Conservation (phyloP, 768 basidiomycete genomes). For the Psilocybe subaeruginosa region DNA sequence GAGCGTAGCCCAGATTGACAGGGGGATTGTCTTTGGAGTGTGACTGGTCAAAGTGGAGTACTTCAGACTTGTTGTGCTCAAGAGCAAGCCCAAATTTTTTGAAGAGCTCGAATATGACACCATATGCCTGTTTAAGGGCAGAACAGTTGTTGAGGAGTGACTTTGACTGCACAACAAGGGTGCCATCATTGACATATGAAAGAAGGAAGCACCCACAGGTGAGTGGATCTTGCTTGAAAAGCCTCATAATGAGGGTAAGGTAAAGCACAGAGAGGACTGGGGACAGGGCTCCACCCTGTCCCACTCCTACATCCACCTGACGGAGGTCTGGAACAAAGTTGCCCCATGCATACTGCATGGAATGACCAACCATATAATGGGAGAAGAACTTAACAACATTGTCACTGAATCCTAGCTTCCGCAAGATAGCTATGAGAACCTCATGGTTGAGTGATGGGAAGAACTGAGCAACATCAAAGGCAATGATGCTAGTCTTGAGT, state of each 20-base stretch:
- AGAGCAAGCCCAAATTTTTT: neutral
- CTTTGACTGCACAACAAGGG: neutral
- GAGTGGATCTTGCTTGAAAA: neutral
- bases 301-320: constrained; percentile 4
- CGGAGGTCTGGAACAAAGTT: neutral
- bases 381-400: constrained; percentile 6
- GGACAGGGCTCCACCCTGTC: constrained; percentile 10
- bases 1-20: constrained; percentile 5
- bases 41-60: constrained; percentile 5
- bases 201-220: neutral
- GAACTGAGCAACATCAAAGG: constrained; percentile 13
- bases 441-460: constrained; percentile 15
- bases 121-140: neutral
- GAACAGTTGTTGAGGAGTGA: neutral
- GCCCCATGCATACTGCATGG: constrained; percentile 9
- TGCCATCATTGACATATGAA: constrained; percentile 2
- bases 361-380: constrained; percentile 3
- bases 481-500: constrained; percentile 10
- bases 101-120: neutral
- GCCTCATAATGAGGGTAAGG: neutral
- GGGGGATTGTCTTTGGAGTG: too few relatives aligned
- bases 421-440: neutral
- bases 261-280: constrained; percentile 1
- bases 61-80: constrained; percentile 4
- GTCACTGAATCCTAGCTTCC: neutral